Evolutionary conservation across 805 yeast species (phyloP).

Genomic region (Komagataella pseudopastoris): DNA sequence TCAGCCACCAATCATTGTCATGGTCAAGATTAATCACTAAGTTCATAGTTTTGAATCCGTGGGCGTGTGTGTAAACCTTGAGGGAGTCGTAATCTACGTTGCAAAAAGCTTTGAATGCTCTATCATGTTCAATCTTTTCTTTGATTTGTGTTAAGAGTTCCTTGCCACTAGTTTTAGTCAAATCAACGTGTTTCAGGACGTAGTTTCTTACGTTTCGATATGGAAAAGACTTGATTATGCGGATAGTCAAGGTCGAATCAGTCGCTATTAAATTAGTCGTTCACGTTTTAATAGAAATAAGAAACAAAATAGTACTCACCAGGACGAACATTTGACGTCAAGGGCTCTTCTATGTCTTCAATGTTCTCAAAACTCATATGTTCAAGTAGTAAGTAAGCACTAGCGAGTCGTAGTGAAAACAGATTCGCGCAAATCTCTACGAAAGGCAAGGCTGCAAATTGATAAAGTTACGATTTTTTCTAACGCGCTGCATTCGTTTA

Average conservation of each 20-base stretch:
- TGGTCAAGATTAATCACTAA: constrained; percentile 83
- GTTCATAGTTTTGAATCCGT: constrained; percentile 87
- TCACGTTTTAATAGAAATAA: background rate
- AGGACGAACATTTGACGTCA: constrained; percentile 70
- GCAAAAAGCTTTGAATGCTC: constrained; percentile 73
- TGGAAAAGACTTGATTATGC: constrained; percentile 85
- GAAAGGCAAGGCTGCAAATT: no score
- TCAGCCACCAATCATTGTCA: constrained; percentile 60
- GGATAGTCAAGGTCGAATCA: constrained; percentile 67
- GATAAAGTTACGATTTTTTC: no score
- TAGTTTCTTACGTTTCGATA: constrained; percentile 77
- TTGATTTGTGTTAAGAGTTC: constrained; percentile 43
- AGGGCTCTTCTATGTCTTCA: constrained; percentile 48
- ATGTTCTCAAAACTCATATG: constrained; percentile 19
- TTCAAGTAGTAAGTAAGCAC: no score
- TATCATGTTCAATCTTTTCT: constrained; percentile 34
- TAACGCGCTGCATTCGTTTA: no score
- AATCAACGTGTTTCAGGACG: constrained; percentile 55
- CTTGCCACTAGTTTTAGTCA: constrained; percentile 52
- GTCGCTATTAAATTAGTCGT: constrained; percentile 18
- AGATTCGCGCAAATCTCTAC: no score
- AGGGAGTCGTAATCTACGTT: constrained; percentile 60
- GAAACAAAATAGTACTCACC: constrained; percentile 15
- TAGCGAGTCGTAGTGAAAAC: no score
- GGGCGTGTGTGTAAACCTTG: constrained; percentile 89